phyloP scores from a whole-genome alignment of 2,329 filamentous ascomycete genomes.

The Monilinia fructicola region DNA sequence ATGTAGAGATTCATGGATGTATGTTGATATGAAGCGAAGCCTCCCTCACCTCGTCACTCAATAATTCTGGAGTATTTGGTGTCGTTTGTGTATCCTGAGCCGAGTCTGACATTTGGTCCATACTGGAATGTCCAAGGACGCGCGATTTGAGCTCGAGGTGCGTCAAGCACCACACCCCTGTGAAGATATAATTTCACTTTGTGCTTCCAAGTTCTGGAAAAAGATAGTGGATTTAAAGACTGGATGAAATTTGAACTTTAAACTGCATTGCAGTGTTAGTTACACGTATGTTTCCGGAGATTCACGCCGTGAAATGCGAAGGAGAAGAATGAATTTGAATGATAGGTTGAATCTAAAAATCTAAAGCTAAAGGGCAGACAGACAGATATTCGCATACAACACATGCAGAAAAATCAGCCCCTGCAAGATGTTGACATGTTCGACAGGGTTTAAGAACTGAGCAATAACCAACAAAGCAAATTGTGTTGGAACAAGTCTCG shows the following conservation, averaged over 20 bases:
- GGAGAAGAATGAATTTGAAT: constrained; percentile 15
- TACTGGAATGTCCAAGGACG: constrained; percentile 13
- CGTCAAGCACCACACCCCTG: constrained; percentile 22
- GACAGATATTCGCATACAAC: constrained; percentile 17
- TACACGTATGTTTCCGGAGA: constrained; percentile 17
- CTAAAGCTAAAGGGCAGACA: constrained; percentile 2
- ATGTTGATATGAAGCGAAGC: background rate
- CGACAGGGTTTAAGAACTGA: constrained; percentile 16
- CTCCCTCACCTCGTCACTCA: constrained; percentile 24
- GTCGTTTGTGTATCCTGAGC: constrained; percentile 20
- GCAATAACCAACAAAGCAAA: constrained; percentile 16
- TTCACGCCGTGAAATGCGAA: constrained; percentile 15
- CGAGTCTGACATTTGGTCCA: constrained; percentile 22
- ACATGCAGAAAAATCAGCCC: constrained; percentile 21
- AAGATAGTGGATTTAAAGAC: constrained; percentile 12
- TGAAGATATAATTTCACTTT: constrained; percentile 17
- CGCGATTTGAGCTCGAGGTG: constrained; percentile 13
- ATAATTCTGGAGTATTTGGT: constrained; percentile 22
- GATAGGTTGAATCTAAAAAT: constrained; percentile 13
- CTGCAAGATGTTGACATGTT: constrained; percentile 18
- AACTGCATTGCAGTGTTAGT: constrained; percentile 17
- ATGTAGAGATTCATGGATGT: background rate
- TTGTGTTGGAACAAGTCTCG: constrained; percentile 13
- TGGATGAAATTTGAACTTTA: constrained; percentile 3
- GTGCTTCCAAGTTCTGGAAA: background rate